These are phyloP conservation scores for Cystobasidiaceae sp. DNA, from an alignment of 1,284 basidiomycete species.

Conservation along the genomic window DNA sequence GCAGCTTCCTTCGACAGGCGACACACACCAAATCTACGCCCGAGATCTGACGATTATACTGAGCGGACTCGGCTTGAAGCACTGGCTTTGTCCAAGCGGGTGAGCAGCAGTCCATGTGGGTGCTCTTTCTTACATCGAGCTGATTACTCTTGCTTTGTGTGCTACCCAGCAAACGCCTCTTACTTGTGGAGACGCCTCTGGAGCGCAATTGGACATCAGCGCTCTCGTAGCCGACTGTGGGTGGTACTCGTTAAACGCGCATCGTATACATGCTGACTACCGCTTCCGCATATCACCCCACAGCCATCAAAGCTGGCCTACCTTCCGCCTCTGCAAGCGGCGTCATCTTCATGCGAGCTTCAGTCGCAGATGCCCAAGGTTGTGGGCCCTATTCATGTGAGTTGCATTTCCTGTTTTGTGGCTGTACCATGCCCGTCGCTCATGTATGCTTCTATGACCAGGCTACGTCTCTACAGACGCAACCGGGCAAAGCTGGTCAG, in stretches of 20 bases:
- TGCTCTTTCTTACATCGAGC: neutral
- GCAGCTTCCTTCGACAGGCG: neutral
- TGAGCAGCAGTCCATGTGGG: neutral
- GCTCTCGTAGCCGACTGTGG: neutral
- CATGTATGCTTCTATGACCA: neutral
- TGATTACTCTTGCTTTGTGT: neutral
- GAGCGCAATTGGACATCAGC: neutral
- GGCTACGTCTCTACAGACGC: constrained; percentile 24
- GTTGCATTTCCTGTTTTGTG: neutral
- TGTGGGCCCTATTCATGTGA: constrained; percentile 23
- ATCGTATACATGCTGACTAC: neutral
- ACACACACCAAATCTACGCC: neutral
- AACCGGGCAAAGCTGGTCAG: neutral
- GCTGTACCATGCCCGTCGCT: neutral
- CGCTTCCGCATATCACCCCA: neutral
- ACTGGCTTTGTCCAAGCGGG: neutral
- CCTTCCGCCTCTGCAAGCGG: constrained; percentile 11
- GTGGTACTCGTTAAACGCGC: neutral
- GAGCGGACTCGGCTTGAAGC: neutral
- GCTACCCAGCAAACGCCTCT: neutral
- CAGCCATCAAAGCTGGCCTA: constrained; percentile 11
- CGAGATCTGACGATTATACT: neutral
- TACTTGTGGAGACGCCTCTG: constrained; percentile 10
- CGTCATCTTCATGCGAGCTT: constrained; percentile 26
- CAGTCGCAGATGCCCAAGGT: neutral